Evolutionary conservation across 2,329 filamentous ascomycete genomes (phyloP), one percentile per base, ranked within the genome.

Genomic region (Dactylella cylindrospora): DNA sequence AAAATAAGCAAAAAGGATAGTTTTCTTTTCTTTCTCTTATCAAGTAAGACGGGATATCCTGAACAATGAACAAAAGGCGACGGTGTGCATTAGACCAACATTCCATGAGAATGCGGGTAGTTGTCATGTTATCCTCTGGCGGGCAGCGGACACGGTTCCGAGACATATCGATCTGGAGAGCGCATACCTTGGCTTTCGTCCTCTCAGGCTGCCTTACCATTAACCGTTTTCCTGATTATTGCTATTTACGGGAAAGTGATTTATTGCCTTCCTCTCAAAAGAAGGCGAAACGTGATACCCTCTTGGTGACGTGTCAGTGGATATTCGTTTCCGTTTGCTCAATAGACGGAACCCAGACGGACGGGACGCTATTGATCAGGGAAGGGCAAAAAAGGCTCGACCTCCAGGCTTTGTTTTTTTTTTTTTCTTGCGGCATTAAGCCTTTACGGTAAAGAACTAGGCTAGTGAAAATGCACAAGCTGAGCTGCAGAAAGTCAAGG

Each of bases 241-340:
- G 38, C 41, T 54, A 20, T 49, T 53, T 53, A 28, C 22, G 41
- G 55, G n/a, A 44, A 57, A 57, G 44, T 31, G 53, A 49, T 41
- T 46, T 62, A 39, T 36, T 43, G 29, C 29, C 49, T 61, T 23
- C 44, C 39, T 36, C 41, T 43, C 29, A 62, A 36, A 40, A 43
- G 36, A 49, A 53, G 47, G 36, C 47, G 55, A 61, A 41, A 49
- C 55, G 41, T 61, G 55, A 61, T 61, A 54, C 57, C 49, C 57
- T 62, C 57, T 54, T 62, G 57, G 57, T 62, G 57, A 62, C 57
- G 57, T 62, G 57, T 62, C 57, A 62, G 57, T 62, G 57, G 57
- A 54, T 62, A 62, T 54, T 54, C 43, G 43, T 49, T 43, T 39
- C 57, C 38, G 49, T 54, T 62, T 62, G 57, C 41, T 62, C 49